These are phyloP conservation scores for Cryomyces minteri DNA, from an alignment of 495 filamentous ascomycete species.

Conservation along the genomic window DNA sequence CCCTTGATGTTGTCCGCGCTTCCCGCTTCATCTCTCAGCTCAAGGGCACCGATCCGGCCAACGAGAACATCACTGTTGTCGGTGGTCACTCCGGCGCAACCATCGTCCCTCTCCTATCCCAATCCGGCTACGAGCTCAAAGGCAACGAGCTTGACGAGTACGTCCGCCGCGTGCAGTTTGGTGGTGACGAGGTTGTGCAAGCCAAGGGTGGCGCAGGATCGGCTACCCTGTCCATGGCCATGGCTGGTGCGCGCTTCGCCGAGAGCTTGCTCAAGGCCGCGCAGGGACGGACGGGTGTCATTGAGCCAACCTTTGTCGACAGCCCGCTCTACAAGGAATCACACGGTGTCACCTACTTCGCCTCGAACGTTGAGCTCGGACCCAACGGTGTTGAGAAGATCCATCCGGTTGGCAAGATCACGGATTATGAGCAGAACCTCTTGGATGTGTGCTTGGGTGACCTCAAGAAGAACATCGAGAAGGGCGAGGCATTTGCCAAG, in stretches of 20 bases:
- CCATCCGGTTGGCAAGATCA: conserved; percentile 62
- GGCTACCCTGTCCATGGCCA: conserved; percentile 96
- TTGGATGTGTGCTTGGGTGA: conserved; percentile 67
- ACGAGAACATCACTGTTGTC: conserved; percentile 87
- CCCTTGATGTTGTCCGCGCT: conserved; percentile 94
- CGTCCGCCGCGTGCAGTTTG: conserved; percentile 93
- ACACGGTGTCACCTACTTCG: conserved; percentile 88
- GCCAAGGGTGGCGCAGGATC: conserved; percentile 97
- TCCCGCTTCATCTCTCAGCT: conserved; percentile 90
- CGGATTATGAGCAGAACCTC: conserved; percentile 72
- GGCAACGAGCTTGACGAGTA: conserved; percentile 58
- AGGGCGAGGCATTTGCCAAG: conserved; percentile 55
- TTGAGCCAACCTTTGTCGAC: conserved; percentile 95
- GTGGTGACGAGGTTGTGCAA: conserved; percentile 98
- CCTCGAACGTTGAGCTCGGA: conserved; percentile 83
- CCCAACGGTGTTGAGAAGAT: conserved; percentile 93
- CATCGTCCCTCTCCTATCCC: conserved; percentile 92
- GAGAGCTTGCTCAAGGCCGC: conserved; percentile 85
- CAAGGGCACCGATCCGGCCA: conserved; percentile 72
- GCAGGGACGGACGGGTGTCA: conserved; percentile 82
- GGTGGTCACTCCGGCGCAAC: conserved; percentile 96
- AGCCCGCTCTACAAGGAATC: conserved; percentile 86
- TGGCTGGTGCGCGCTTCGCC: conserved; percentile 94
- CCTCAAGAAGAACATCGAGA: conserved; percentile 76
- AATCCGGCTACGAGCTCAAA: conserved; percentile 70